These are phyloP conservation scores for Lagenidium sp. DNA, from an alignment of 352 stramenopile genomes.

Conservation along the genomic window DNA sequence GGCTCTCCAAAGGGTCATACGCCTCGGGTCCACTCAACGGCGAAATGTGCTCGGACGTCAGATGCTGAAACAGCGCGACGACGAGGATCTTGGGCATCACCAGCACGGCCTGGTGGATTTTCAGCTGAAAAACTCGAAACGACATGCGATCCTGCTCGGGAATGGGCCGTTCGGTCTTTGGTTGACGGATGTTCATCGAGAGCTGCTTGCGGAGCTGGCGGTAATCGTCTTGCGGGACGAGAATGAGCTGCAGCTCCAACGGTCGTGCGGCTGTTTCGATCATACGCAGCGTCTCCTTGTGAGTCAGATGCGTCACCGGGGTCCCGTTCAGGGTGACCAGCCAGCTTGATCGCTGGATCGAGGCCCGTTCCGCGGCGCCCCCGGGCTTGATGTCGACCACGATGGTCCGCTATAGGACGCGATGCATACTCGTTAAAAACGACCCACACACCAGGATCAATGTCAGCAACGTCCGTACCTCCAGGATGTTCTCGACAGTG, in stretches of 20 bases:
- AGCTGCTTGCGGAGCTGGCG: conserved; percentile 65
- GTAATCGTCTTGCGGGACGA: conserved; percentile 67
- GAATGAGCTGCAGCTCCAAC: conserved; percentile 58
- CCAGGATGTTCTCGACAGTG: conserved; percentile 85
- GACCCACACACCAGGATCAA: conserved; percentile 34
- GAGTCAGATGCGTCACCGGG: conserved; percentile 67
- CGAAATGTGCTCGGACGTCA: conserved; percentile 44
- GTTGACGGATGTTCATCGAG: conserved; percentile 79
- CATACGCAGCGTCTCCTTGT: conserved; percentile 79
- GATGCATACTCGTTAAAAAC: not conserved
- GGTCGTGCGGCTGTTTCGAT: conserved; percentile 73
- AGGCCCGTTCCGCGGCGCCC: conserved; percentile 57
- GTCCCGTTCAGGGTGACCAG: conserved; percentile 72
- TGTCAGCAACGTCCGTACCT: conserved; percentile 21
- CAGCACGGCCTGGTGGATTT: conserved; percentile 76
- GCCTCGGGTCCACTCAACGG: conserved; percentile 7
- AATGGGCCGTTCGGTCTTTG: conserved; percentile 73
- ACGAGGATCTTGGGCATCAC: conserved; percentile 57
- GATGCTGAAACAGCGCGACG: conserved; percentile 65
- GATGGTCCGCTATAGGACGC: conserved; percentile 44
- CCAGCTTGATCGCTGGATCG: conserved; percentile 80
- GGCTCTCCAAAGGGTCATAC: conserved; percentile 24
- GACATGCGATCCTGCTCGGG: conserved; percentile 82
- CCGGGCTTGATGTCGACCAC: conserved; percentile 84
- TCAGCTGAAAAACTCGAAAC: conserved; percentile 76